Percentiles rank a stretch among this genome's conserved stretches.
Conservation (phyloP, 1,284 basidiomycete species). For the Anthracocystis panici-leucophaei region DNA sequence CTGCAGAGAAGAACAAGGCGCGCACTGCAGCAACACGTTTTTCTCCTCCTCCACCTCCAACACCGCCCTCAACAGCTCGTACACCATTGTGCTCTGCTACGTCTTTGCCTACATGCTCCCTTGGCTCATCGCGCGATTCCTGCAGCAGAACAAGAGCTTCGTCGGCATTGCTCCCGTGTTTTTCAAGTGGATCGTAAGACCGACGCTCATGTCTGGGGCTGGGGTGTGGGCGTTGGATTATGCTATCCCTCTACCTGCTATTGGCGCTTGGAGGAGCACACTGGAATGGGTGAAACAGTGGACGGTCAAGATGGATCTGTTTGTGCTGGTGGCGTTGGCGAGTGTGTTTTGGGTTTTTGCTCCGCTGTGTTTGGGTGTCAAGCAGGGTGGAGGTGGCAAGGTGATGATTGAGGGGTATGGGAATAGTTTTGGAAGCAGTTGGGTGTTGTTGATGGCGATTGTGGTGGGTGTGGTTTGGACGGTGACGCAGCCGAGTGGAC, state of each 20-base stretch:
- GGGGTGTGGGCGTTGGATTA: slow-evolving; percentile 65
- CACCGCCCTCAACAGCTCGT: slow-evolving; percentile 54
- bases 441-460: slow-evolving; percentile 82
- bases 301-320: slow-evolving; percentile 45
- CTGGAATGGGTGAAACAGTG: slow-evolving; percentile 49
- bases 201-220: slow-evolving; percentile 54
- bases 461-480: slow-evolving; percentile 77
- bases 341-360: slow-evolving; percentile 58
- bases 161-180: slow-evolving; percentile 55
- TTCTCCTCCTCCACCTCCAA: slow-evolving; percentile 54
- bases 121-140: slow-evolving; percentile 25
- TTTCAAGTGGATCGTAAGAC: slow-evolving; percentile 56
- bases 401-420: slow-evolving; percentile 85
- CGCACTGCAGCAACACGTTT: slow-evolving; percentile 80
- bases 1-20: slow-evolving; percentile 94
- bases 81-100: slow-evolving; percentile 48
- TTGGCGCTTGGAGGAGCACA: slow-evolving; percentile 19
- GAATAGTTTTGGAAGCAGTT: slow-evolving; percentile 88
- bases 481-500: slow-evolving; percentile 82
- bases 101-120: slow-evolving; percentile 50
- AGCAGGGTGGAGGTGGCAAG: slow-evolving; percentile 19
- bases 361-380: slow-evolving; percentile 60
- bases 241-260: slow-evolving; percentile 23
- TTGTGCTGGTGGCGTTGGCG: slow-evolving; percentile 38
- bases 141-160: slow-evolving; percentile 49